phyloP scores from a whole-genome alignment of 768 basidiomycete genomes.

The Amanita thiersii region DNA sequence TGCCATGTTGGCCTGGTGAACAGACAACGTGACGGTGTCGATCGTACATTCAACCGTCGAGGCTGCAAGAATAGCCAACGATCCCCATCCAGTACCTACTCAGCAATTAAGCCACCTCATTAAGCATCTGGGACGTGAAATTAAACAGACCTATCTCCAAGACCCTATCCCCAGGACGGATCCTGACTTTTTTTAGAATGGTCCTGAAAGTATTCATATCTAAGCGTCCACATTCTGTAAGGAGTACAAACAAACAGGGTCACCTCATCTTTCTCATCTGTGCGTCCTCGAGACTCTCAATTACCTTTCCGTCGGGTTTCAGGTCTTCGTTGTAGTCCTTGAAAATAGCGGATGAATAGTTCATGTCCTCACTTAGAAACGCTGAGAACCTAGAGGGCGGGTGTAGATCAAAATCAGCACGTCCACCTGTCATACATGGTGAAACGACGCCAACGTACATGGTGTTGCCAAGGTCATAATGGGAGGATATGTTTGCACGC shows the following conservation, averaged over 20 bases:
- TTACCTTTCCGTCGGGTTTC: neutral
- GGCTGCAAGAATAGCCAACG: conserved; percentile 58
- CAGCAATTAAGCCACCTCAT: conserved; percentile 55
- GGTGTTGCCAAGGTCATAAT: conserved; percentile 73
- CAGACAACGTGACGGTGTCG: conserved; percentile 67
- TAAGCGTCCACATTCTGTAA: neutral
- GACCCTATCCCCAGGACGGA: conserved; percentile 43
- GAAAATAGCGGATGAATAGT: conserved; percentile 70
- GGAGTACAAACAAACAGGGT: neutral
- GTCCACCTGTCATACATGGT: conserved; percentile 9
- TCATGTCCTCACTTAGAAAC: conserved; percentile 66
- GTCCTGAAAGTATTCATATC: neutral
- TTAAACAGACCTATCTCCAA: conserved; percentile 61
- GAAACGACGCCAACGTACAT: conserved; percentile 58
- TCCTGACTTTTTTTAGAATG: conserved; percentile 13
- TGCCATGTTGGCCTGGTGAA: conserved; percentile 54
- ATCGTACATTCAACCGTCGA: conserved; percentile 40
- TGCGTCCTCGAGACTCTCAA: neutral
- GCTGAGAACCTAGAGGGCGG: conserved; percentile 19
- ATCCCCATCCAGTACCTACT: conserved; percentile 78
- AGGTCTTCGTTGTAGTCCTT: conserved; percentile 54
- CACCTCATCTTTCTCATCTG: neutral
- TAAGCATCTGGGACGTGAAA: conserved; percentile 49
- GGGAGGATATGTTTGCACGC: conserved; percentile 62
- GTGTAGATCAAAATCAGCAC: conserved; percentile 2